These are phyloP conservation scores for Wickerhamiella nectarea DNA, from an alignment of 805 yeast genomes.

Conservation along the genomic window DNA sequence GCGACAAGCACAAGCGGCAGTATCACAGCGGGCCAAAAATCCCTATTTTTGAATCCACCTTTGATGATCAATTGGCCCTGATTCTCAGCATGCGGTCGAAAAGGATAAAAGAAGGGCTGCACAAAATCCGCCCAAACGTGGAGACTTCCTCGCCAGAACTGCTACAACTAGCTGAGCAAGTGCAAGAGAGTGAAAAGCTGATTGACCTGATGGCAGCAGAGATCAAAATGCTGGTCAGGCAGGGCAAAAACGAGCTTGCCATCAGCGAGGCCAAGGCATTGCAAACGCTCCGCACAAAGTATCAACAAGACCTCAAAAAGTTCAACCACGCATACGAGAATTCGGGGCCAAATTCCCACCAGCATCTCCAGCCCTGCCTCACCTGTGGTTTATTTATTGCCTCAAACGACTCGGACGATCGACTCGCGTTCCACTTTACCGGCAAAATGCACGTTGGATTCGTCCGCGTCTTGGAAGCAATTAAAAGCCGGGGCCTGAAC, in stretches of 20 bases:
- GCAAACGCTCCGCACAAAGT: constrained; percentile 24
- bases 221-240: neutral
- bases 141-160: constrained; percentile 34
- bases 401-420: constrained; percentile 69
- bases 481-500: neutral
- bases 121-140: constrained; percentile 37
- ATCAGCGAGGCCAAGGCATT: constrained; percentile 50
- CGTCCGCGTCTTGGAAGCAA: constrained; percentile 46
- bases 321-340: constrained; percentile 33
- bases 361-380: constrained; percentile 78
- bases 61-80: constrained; percentile 34
- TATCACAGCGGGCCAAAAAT: constrained; percentile 1
- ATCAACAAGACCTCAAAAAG: neutral
- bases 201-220: constrained; percentile 44
- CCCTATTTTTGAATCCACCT: constrained; percentile 32
- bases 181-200: constrained; percentile 20
- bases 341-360: constrained; percentile 75
- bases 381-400: constrained; percentile 83
- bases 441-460: constrained; percentile 82
- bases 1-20: constrained; percentile 24
- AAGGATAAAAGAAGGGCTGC: constrained; percentile 47
- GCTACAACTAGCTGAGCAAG: constrained; percentile 15
- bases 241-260: constrained; percentile 28
- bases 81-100: constrained; percentile 56
- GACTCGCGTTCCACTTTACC: constrained; percentile 77